Evolutionary conservation across 768 basidiomycete genomes (phyloP).

Genomic region (Asterophora lycoperdoides): DNA sequence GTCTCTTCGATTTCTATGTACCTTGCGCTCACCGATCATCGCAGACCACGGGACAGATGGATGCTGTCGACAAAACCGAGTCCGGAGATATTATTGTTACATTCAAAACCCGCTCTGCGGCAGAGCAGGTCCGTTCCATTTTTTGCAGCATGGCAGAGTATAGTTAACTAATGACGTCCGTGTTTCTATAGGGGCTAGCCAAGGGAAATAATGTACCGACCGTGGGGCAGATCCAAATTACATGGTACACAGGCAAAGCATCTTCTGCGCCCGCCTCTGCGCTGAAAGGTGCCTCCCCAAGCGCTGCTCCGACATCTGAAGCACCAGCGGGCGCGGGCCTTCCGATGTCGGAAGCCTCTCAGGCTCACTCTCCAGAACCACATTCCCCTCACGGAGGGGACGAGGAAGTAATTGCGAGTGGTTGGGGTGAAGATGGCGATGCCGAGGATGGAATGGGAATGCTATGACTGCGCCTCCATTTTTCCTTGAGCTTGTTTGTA

Average conservation of each 20-base stretch:
- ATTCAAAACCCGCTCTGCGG: slow-evolving; percentile 68
- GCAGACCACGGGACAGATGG: slow-evolving; percentile 68
- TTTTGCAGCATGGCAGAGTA: background rate
- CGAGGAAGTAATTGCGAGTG: slow-evolving; percentile 60
- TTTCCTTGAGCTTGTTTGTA: background rate
- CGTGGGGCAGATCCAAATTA: slow-evolving; percentile 59
- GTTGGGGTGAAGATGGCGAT: slow-evolving; percentile 69
- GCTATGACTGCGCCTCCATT: slow-evolving; percentile 29
- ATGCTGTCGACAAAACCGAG: slow-evolving; percentile 54
- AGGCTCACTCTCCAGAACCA: slow-evolving; percentile 20
- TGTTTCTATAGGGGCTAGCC: slow-evolving; percentile 52
- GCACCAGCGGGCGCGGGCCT: slow-evolving; percentile 9
- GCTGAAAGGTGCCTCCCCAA: slow-evolving; percentile 18
- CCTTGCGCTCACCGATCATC: slow-evolving; percentile 2
- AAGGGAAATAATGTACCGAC: slow-evolving; percentile 67
- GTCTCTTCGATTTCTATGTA: background rate
- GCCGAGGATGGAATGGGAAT: slow-evolving; percentile 77
- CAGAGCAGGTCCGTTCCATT: slow-evolving; percentile 58
- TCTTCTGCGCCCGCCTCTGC: slow-evolving; percentile 14
- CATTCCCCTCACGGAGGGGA: slow-evolving; percentile 40
- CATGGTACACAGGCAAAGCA: slow-evolving; percentile 53
- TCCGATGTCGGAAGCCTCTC: slow-evolving; percentile 13
- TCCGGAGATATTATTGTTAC: slow-evolving; percentile 57
- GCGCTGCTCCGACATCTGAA: slow-evolving; percentile 14
- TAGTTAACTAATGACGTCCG: background rate